Base-by-base conservation (phyloP, 2,329 filamentous ascomycete species). In the Pestalotiopsis sp. region DNA sequence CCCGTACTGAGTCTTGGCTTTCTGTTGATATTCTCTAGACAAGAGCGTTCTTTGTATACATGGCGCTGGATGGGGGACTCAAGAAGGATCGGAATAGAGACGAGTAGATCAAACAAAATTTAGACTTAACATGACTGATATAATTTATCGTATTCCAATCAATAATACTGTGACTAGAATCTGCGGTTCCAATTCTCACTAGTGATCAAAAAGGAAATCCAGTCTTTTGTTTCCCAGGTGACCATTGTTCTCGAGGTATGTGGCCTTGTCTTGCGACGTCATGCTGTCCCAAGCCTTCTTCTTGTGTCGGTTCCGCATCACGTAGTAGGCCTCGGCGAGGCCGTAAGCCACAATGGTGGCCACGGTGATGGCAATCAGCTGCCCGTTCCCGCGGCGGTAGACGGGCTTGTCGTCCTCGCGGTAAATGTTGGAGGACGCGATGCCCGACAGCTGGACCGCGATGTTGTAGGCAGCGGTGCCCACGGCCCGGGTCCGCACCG, bases 361-460 rank as follows among this genome's bases (percentile, higher is more conserved):
- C 6, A 73, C 70, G 60, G 75, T 77, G 41, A 82, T 77, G 27
- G 68, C 75, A 4, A 80, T 70, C 17, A 82, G 68, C 13, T 74
- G 65, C 73, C 73, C 69, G 65, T 85, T 84, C 2, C 83, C 83
- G 0, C 81, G 78, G 6, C 79, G 77, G 4, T 69, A 73, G 70
- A 85, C 7, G 80, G 83, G 84, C 66, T 78, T 77, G 63, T 86
- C 82, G 68, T 86, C 79, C 68, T 80, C 75, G 23, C 84, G 81
- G 73, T 86, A 86, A 63, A 87, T 84, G 65, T 86, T 83, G 0
- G 80, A 79, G 4, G 78, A 78, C 56, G 84, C 82, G 49, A 86
- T 83, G 31, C 82, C 82, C 38, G 82, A 82, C 1, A 82, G 74
- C 72, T 87, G 84, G 4, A 85, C 82, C 59, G 80, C 78, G 78